These are phyloP conservation scores for Cercophora newfieldiana DNA, from an alignment of 495 filamentous ascomycete species.

Conservation along the genomic window DNA sequence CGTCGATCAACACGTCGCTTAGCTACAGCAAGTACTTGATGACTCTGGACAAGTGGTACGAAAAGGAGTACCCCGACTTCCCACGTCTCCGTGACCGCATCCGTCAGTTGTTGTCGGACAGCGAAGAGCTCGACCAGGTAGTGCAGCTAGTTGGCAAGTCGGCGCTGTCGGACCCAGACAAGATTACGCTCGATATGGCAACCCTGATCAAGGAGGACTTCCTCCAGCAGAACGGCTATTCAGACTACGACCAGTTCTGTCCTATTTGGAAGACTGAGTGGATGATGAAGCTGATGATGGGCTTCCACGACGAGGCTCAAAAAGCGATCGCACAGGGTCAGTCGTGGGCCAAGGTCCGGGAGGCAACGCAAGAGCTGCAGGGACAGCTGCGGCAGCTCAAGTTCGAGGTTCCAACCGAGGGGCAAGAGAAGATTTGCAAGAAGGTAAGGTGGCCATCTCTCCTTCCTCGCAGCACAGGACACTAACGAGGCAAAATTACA, in stretches of 20 bases:
- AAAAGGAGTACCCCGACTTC: conserved; percentile 91
- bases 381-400: conserved; percentile 83
- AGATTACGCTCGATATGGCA: conserved; percentile 95
- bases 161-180: conserved; percentile 92
- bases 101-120: conserved; percentile 87
- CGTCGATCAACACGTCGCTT: conserved; percentile 92
- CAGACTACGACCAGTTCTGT: conserved; percentile 98
- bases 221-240: conserved; percentile 98
- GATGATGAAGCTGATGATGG: conserved; percentile 99
- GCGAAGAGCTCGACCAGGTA: conserved; percentile 96
- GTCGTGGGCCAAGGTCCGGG: conserved; percentile 87
- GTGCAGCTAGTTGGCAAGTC: conserved; percentile 98
- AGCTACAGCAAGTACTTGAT: conserved; percentile 97
- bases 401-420: conserved; percentile 85
- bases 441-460: conserved; percentile 57
- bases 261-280: conserved; percentile 99
- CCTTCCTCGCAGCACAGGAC: conserved; percentile 16
- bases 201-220: conserved; percentile 97
- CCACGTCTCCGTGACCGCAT: conserved; percentile 89
- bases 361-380: conserved; percentile 85
- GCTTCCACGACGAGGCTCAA: conserved; percentile 94
- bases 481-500: conserved; percentile 31
- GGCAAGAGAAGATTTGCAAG: conserved; percentile 69
- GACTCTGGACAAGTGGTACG: conserved; percentile 87
- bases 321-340: conserved; percentile 90